These are phyloP conservation scores for Moniliophthora roreri DNA, from an alignment of 1,284 basidiomycete species.

Conservation along the genomic window DNA sequence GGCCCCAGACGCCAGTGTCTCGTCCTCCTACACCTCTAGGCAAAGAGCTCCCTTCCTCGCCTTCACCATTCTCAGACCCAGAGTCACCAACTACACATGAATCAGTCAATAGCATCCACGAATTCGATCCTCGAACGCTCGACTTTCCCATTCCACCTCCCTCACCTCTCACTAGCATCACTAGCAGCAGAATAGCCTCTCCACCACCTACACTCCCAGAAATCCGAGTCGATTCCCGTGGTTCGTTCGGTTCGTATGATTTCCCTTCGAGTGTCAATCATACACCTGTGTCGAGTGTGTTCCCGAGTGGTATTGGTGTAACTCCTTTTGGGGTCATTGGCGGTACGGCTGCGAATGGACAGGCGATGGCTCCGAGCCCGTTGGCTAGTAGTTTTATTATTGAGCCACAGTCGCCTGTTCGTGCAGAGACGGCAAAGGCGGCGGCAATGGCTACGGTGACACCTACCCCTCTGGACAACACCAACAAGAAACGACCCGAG, in stretches of 20 bases:
- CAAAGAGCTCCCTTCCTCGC: too few species aligned
- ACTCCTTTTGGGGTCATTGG: too few species aligned
- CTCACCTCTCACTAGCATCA: slow-evolving; percentile 30
- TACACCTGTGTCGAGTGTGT: background rate
- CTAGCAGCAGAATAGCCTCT: slow-evolving; percentile 45
- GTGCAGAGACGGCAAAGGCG: too few species aligned
- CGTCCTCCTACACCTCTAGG: slow-evolving; percentile 23
- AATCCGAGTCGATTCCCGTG: slow-evolving; percentile 42
- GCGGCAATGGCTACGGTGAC: too few species aligned
- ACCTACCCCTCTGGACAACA: background rate
- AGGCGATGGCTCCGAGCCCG: slow-evolving; percentile 19
- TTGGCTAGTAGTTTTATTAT: slow-evolving; percentile 18
- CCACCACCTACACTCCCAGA: slow-evolving; percentile 55
- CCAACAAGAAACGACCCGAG: slow-evolving; percentile 19
- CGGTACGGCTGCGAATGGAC: slow-evolving; percentile 6
- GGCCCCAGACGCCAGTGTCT: slow-evolving; percentile 21
- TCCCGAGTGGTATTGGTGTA: too few species aligned
- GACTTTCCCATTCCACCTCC: slow-evolving; percentile 44
- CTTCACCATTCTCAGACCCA: slow-evolving; percentile 35
- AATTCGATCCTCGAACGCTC: slow-evolving; percentile 21
- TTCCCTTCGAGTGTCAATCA: slow-evolving; percentile 24
- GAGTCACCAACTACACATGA: slow-evolving; percentile 11
- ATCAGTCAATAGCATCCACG: slow-evolving; percentile 10
- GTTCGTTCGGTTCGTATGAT: slow-evolving; percentile 30
- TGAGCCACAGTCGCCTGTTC: background rate